A percentile compares a stretch with the other conserved stretches of the same genome.
phyloP scores from a whole-genome alignment of 495 filamentous ascomycete species.

The Penicilliopsis zonata region DNA sequence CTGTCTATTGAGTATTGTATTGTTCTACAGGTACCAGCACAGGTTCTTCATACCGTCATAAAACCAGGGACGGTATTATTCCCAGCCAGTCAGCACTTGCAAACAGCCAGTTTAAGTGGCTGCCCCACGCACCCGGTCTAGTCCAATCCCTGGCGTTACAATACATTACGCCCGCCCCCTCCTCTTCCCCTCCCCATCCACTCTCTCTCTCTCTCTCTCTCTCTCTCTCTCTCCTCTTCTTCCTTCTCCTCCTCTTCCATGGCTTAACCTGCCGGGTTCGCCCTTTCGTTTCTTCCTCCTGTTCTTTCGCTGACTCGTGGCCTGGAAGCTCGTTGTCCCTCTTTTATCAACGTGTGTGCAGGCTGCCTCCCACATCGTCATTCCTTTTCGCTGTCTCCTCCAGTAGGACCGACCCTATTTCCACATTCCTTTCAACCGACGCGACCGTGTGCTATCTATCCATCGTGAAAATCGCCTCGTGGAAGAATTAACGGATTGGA shows the following conservation, averaged over 20 bases:
- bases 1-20: too few species aligned
- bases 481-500: too few species aligned
- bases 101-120: not conserved
- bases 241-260: constrained; percentile 1
- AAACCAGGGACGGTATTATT: constrained; percentile 1
- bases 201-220: not conserved
- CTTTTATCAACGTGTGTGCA: constrained; percentile 1
- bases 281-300: not conserved
- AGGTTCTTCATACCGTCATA: not conserved
- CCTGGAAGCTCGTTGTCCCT: constrained; percentile 1
- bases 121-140: not conserved
- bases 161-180: not conserved
- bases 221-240: not conserved
- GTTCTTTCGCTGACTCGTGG: not conserved
- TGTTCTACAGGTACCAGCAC: too few species aligned
- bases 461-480: too few species aligned
- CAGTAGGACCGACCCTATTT: constrained; percentile 1
- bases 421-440: constrained; percentile 1
- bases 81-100: not conserved
- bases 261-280: not conserved
- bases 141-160: too few species aligned
- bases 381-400: not conserved
- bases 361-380: not conserved
- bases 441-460: too few species aligned
- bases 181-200: not conserved